Evolutionary conservation across 495 filamentous ascomycete genomes (phyloP).

Genomic region (Talaromyces adpressus): DNA sequence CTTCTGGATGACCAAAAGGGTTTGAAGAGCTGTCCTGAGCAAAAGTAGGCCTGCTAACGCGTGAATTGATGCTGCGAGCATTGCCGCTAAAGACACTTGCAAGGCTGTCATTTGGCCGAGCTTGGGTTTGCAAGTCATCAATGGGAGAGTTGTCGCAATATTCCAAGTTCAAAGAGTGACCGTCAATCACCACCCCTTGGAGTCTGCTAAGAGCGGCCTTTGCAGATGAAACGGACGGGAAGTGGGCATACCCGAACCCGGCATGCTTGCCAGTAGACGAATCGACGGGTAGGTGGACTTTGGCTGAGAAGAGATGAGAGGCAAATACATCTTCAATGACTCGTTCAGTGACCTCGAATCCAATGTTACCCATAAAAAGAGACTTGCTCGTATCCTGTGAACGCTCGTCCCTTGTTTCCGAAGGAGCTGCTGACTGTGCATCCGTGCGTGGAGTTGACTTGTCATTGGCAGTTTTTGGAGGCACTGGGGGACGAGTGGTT

Average conservation of each 20-base stretch:
- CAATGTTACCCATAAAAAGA: conserved; percentile 88
- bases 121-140: conserved; percentile 10
- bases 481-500: neutral
- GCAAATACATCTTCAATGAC: conserved; percentile 69
- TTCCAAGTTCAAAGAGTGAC: conserved; percentile 82
- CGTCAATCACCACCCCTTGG: conserved; percentile 69
- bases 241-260: conserved; percentile 89
- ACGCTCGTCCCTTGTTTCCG: conserved; percentile 41
- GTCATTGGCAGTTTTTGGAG: neutral
- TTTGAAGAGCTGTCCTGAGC: neutral
- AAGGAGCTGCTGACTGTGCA: neutral
- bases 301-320: conserved; percentile 60
- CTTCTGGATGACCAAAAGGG: conserved; percentile 3
- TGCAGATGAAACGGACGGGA: conserved; percentile 68
- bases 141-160: conserved; percentile 48
- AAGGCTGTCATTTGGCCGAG: neutral
- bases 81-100: conserved; percentile 5
- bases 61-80: neutral
- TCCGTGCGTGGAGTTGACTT: neutral
- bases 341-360: conserved; percentile 72
- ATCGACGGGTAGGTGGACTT: conserved; percentile 82
- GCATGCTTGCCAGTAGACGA: conserved; percentile 71
- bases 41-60: neutral
- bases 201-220: conserved; percentile 65
- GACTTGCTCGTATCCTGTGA: conserved; percentile 57